Evolutionary conservation across 1,284 basidiomycete genomes (phyloP).

Genomic region (Ganoderma lucidum): DNA sequence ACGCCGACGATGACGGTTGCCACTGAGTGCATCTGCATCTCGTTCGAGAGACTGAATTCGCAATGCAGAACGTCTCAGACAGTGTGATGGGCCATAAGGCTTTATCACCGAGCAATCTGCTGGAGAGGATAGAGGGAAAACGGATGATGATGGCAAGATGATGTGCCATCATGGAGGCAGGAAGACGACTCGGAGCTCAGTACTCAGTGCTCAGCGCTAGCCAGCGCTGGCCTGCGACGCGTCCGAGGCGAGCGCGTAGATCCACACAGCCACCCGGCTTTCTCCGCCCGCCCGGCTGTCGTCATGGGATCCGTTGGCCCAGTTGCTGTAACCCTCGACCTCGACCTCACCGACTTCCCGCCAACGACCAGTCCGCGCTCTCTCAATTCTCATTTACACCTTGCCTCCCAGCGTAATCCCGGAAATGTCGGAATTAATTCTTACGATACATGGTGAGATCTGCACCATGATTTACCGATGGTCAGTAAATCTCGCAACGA

Average conservation of each 20-base stretch:
- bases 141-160: background rate
- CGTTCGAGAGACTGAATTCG: background rate
- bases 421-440: background rate
- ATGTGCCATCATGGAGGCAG: background rate
- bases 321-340: background rate
- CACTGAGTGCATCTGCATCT: background rate
- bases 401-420: background rate
- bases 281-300: background rate
- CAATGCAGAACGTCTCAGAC: background rate
- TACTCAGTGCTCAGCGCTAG: too few relatives aligned
- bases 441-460: background rate
- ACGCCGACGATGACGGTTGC: conserved; percentile 5
- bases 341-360: background rate
- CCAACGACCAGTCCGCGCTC: background rate
- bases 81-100: background rate
- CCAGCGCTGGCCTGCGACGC: background rate
- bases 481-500: background rate
- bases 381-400: background rate
- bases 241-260: background rate
- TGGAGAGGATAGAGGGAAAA: background rate
- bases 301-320: background rate
- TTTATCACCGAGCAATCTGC: background rate
- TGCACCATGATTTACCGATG: background rate
- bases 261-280: conserved; percentile 5
- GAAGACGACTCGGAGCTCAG: too few relatives aligned